phyloP scores from a whole-genome alignment of 164 flowering plant species.

The Stephania cephalantha region DNA sequence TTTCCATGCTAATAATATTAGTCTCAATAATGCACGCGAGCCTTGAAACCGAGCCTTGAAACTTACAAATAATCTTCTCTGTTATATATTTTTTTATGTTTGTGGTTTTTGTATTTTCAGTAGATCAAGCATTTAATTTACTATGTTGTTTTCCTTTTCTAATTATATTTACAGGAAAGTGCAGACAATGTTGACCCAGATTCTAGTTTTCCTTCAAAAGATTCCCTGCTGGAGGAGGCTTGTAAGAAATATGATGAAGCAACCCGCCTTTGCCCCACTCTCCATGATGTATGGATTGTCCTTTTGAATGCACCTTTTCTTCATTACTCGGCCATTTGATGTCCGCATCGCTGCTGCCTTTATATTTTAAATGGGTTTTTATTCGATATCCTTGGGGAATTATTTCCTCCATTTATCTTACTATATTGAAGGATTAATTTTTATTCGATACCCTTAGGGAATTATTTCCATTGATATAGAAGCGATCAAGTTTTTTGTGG shows the following conservation, averaged over 20 bases:
- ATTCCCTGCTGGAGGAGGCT: conserved; percentile 97
- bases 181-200: conserved; percentile 93
- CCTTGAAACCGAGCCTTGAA: not conserved
- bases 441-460: too few relatives aligned
- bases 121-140: not conserved
- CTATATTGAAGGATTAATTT: not conserved
- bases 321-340: not conserved
- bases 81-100: not conserved
- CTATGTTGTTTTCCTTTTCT: conserved; percentile 14
- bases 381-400: too few relatives aligned
- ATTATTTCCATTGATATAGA: too few relatives aligned
- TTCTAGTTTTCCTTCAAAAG: conserved; percentile 86
- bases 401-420: not conserved
- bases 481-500: too few relatives aligned
- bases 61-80: not conserved
- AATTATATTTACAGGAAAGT: conserved; percentile 74
- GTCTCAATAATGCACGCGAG: not conserved
- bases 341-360: not conserved
- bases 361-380: too few relatives aligned
- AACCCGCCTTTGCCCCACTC: conserved; percentile 83
- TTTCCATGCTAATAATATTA: not conserved
- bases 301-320: not conserved
- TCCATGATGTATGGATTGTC: conserved; percentile 76
- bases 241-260: conserved; percentile 97
- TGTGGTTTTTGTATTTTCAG: not conserved